Percentiles rank a stretch among this genome's conserved stretches.
These are phyloP conservation scores for Leishmania tropica DNA, from an alignment of 208 protist species.

Conservation along the genomic window DNA sequence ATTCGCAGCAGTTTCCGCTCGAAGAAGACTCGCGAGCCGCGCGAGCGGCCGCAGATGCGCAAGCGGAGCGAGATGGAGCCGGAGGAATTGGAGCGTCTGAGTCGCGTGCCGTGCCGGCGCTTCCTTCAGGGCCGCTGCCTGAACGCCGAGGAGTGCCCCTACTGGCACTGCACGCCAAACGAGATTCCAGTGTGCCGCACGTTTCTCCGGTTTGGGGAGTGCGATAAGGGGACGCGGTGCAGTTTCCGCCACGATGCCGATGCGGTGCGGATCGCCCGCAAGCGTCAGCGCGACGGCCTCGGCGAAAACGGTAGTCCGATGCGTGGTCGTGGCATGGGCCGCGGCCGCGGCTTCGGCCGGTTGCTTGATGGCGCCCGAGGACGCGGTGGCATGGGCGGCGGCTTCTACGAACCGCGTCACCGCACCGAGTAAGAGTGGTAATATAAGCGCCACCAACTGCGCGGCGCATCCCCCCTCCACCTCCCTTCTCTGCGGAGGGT, in stretches of 20 bases:
- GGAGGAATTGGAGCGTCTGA: conserved; percentile 49
- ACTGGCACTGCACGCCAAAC: conserved; percentile 70
- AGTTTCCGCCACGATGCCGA: conserved; percentile 77
- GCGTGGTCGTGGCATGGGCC: conserved; percentile 3
- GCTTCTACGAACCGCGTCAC: not conserved
- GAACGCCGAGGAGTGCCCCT: conserved; percentile 61
- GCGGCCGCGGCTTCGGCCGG: conserved; percentile 19
- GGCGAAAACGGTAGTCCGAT: not conserved
- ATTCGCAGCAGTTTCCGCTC: conserved; percentile 74
- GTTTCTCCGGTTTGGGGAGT: conserved; percentile 53
- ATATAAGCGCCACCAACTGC: not conserved
- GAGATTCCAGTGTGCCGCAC: conserved; percentile 73
- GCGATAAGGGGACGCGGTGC: conserved; percentile 65
- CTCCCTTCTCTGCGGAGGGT: not conserved
- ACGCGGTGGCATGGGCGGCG: conserved; percentile 11
- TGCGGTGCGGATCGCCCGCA: conserved; percentile 37
- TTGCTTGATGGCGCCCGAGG: conserved; percentile 9
- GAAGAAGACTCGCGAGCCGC: conserved; percentile 15
- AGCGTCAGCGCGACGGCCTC: conserved; percentile 30
- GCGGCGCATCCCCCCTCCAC: not conserved
- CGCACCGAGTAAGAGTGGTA: conserved; percentile 1
- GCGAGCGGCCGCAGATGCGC: conserved; percentile 35
- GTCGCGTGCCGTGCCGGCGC: conserved; percentile 69
- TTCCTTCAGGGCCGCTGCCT: conserved; percentile 60
- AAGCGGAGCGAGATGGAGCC: conserved; percentile 47